Percentiles rank a stretch among this genome's conserved stretches.
phyloP scores from a whole-genome alignment of 768 basidiomycete species.

The Mycena floridula region DNA sequence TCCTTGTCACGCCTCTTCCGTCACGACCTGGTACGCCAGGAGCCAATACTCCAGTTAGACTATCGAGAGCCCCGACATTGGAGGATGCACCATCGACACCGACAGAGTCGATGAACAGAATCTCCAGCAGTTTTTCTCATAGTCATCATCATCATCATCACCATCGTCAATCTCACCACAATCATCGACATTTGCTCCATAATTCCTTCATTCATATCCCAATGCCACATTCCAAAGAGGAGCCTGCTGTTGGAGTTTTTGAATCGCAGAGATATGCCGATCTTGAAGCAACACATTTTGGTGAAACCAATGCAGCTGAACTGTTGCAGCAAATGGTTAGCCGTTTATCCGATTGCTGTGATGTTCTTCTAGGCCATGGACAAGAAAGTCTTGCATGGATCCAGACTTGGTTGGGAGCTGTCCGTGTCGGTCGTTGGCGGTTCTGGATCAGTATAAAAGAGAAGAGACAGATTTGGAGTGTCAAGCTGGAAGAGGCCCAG shows the following conservation, averaged over 20 bases:
- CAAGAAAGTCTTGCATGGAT: conserved; percentile 32
- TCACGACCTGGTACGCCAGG: conserved; percentile 30
- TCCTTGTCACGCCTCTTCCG: conserved; percentile 40
- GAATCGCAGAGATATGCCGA: conserved; percentile 68
- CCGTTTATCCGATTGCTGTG: conserved; percentile 47
- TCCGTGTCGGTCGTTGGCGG: conserved; percentile 27
- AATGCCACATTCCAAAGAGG: conserved; percentile 25
- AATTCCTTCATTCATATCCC: conserved; percentile 33
- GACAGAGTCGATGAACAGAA: not conserved
- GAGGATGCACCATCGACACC: not conserved
- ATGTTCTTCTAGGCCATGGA: conserved; percentile 42
- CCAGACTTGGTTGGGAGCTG: conserved; percentile 44
- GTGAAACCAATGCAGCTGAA: conserved; percentile 39
- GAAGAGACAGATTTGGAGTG: conserved; percentile 23
- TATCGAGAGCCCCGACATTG: conserved; percentile 2
- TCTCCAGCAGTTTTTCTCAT: not conserved
- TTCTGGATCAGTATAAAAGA: conserved; percentile 28
- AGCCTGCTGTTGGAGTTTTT: conserved; percentile 65
- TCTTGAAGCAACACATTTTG: conserved; percentile 49
- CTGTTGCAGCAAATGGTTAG: conserved; percentile 36
- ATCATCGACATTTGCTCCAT: conserved; percentile 24
- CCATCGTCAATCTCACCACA: conserved; percentile 15
- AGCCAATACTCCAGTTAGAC: conserved; percentile 19
- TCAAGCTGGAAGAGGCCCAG: conserved; percentile 30
- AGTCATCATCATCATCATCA: conserved; percentile 3